Evolutionary conservation across 2,329 filamentous ascomycete species (phyloP), one percentile per base, ranked within the genome.

Genomic region (Phoma sp.): DNA sequence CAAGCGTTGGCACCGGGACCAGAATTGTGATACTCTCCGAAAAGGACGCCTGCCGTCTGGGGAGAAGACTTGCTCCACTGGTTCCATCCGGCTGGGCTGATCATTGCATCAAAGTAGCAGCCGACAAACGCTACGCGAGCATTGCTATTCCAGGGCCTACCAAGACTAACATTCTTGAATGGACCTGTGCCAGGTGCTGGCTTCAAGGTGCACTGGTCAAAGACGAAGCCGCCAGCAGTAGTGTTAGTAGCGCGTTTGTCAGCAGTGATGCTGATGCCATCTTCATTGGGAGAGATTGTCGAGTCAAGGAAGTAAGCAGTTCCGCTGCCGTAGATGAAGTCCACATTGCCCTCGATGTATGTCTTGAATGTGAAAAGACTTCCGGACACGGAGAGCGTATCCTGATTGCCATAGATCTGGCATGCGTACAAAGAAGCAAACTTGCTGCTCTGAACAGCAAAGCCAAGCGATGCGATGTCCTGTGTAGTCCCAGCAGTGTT

Each of bases 321-420:
- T 2, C 78, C 78, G 24, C 71, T 66, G 8, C 78, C 78, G 62
- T 74, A 75, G 22, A 76, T 79, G 70, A 79, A 78, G 33, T 80
- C 76, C 30, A 77, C 68, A 24, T 75, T 75, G 4, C 45, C 76
- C 50, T 74, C 71, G 30, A 77, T 69, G 52, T 76, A 75, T 7
- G 69, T 72, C 57, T 76, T 75, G 60, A 73, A 76, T 2, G 71
- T 68, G 57, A 77, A 78, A n/a, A 78, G 48, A 38, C 66, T 68
- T 3, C 74, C 73, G 7, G 69, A 74, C 37, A 78, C 68, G 42
- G 68, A 62, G 7, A 77, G 65, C 0, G 74, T 71, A 30, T 77
- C 75, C 48, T 77, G 74, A 54, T 75, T 75, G 10, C 75, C 72
- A 29, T 67, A 71, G 10, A 76, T 67, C 45, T 74, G 72, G 50